Conservation (phyloP, 495 filamentous ascomycete genomes). For the Podospora australis region DNA sequence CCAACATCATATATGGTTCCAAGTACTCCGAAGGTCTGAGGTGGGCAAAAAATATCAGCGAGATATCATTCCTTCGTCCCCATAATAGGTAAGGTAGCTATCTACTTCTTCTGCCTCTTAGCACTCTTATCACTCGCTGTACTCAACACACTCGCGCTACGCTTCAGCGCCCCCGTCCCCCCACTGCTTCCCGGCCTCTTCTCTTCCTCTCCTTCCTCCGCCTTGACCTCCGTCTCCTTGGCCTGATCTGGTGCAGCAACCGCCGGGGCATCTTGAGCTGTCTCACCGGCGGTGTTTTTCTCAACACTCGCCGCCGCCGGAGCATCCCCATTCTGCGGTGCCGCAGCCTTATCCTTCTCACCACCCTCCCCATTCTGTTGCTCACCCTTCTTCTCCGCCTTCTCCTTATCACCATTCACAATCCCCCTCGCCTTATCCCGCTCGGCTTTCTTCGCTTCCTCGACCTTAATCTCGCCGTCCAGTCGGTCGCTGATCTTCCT, state of each 20-base stretch:
- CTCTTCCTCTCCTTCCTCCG: neutral
- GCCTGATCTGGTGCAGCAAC: constrained; percentile 2
- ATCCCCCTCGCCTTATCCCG: constrained; percentile 40
- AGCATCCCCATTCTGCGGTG: constrained; percentile 1
- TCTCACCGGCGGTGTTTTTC: too few species aligned
- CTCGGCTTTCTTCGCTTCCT: constrained; percentile 58
- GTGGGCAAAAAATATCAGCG: too few species aligned
- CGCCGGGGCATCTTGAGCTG: constrained; percentile 9
- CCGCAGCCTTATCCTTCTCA: constrained; percentile 6
- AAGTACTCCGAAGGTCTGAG: too few species aligned
- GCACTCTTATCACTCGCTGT: constrained; percentile 59
- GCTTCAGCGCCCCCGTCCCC: constrained; percentile 48
- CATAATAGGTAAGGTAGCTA: too few species aligned
- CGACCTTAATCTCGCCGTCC: constrained; percentile 70
- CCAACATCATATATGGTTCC: too few species aligned
- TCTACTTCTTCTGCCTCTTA: constrained; percentile 68
- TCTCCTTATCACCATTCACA: constrained; percentile 14
- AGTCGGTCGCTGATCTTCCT: constrained; percentile 81
- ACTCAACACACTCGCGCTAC: constrained; percentile 72
- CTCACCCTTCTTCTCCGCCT: constrained; percentile 6
- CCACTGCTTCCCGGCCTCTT: constrained; percentile 27
- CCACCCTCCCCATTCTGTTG: constrained; percentile 4
- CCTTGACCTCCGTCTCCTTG: constrained; percentile 23
- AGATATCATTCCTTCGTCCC: too few species aligned
- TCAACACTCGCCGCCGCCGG: constrained; percentile 4